These are phyloP conservation scores for Lactarius deliciosus DNA, from an alignment of 768 basidiomycete species.

Conservation along the genomic window DNA sequence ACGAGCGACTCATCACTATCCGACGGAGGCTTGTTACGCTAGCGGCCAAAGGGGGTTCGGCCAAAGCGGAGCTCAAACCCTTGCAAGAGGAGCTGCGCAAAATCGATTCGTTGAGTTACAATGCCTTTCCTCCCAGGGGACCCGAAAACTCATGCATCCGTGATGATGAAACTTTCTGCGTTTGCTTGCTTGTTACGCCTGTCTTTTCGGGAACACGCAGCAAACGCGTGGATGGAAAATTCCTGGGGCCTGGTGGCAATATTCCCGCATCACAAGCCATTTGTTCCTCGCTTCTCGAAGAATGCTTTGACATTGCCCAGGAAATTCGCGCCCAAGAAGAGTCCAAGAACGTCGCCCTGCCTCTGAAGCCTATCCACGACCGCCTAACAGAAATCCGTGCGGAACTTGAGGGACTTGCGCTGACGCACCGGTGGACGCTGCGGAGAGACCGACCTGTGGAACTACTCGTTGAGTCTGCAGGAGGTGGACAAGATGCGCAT, in stretches of 20 bases:
- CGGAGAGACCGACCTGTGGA: constrained; percentile 92
- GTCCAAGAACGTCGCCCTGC: constrained; percentile 79
- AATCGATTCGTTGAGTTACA: constrained; percentile 88
- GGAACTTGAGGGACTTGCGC: constrained; percentile 86
- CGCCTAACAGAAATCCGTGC: constrained; percentile 80
- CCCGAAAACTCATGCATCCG: constrained; percentile 12
- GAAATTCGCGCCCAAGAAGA: constrained; percentile 95
- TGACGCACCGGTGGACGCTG: constrained; percentile 97
- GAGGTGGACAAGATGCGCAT: constrained; percentile 98
- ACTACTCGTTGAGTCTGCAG: constrained; percentile 88
- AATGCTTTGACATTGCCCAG: constrained; percentile 93
- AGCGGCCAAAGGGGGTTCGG: constrained; percentile 81
- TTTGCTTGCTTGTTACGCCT: constrained; percentile 28
- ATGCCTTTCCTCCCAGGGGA: constrained; percentile 19
- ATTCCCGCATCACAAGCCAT: constrained; percentile 91
- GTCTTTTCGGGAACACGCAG: constrained; percentile 40
- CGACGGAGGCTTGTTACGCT: constrained; percentile 87
- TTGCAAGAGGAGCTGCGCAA: constrained; percentile 89
- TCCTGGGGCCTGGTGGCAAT: constrained; percentile 85
- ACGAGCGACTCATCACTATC: constrained; percentile 83
- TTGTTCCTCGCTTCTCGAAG: constrained; percentile 89
- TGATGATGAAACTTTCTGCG: neutral
- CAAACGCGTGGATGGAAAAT: constrained; percentile 94
- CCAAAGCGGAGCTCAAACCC: constrained; percentile 86
- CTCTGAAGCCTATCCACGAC: constrained; percentile 91